Conservation (phyloP, 768 basidiomycete genomes). For the Mycena belliarum region DNA sequence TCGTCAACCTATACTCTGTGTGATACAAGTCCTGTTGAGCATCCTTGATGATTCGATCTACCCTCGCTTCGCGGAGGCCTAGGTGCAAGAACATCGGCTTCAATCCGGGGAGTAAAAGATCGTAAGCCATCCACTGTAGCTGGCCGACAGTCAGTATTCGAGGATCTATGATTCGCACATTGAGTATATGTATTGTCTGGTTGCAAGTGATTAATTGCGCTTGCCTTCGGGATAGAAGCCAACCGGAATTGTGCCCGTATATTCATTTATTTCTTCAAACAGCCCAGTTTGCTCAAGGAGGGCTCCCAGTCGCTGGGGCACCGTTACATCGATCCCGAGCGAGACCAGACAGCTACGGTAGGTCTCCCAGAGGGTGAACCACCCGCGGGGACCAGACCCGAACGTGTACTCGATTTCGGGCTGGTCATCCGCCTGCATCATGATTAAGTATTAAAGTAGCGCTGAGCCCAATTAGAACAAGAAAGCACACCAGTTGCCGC, state of each 20-base stretch:
- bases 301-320: slow-evolving; percentile 55
- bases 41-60: slow-evolving; percentile 56
- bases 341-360: slow-evolving; percentile 55
- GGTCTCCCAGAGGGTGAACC: slow-evolving; percentile 65
- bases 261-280: slow-evolving; percentile 58
- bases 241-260: slow-evolving; percentile 64
- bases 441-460: background rate
- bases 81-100: slow-evolving; percentile 57
- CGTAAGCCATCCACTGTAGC: slow-evolving; percentile 74
- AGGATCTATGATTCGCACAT: slow-evolving; percentile 40
- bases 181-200: no score
- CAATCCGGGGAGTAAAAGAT: slow-evolving; percentile 63
- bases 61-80: slow-evolving; percentile 54
- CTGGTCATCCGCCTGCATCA: slow-evolving; percentile 36
- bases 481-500: slow-evolving; percentile 39
- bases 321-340: slow-evolving; percentile 55
- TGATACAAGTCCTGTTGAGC: slow-evolving; percentile 70
- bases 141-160: slow-evolving; percentile 65
- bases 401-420: slow-evolving; percentile 34
- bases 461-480: background rate
- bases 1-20: slow-evolving; percentile 50
- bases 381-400: slow-evolving; percentile 49
- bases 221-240: slow-evolving; percentile 69
- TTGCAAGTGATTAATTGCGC: background rate
- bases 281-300: slow-evolving; percentile 47